Conservation (phyloP, 2,329 filamentous ascomycete genomes). For the Fusarium praegraminearum region DNA sequence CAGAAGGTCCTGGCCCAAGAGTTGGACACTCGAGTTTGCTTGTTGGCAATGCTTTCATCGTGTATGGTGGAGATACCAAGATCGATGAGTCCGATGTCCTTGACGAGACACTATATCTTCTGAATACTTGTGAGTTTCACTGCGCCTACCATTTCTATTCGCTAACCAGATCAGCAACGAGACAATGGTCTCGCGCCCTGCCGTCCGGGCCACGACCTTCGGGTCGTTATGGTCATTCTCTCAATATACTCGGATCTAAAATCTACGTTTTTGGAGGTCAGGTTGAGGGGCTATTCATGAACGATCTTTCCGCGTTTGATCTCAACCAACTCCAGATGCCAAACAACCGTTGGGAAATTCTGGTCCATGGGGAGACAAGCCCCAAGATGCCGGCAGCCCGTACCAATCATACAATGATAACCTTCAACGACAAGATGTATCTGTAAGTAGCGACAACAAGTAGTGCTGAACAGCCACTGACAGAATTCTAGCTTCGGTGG, state of each 20-base stretch:
- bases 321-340: slow-evolving; percentile 93
- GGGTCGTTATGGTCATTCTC: slow-evolving; percentile 93
- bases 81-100: slow-evolving; percentile 91
- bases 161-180: slow-evolving; percentile 74
- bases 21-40: slow-evolving; percentile 94
- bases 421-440: slow-evolving; percentile 92
- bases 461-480: slow-evolving; percentile 22
- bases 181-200: slow-evolving; percentile 96
- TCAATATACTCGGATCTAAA: slow-evolving; percentile 96
- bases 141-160: neutral
- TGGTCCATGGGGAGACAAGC: slow-evolving; percentile 74
- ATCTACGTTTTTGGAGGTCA: slow-evolving; percentile 98
- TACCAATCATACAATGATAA: slow-evolving; percentile 94
- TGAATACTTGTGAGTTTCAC: slow-evolving; percentile 88
- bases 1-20: slow-evolving; percentile 92
- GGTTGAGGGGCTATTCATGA: slow-evolving; percentile 98
- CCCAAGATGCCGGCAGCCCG: slow-evolving; percentile 80
- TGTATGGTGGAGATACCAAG: slow-evolving; percentile 98
- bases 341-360: slow-evolving; percentile 92
- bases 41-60: slow-evolving; percentile 98
- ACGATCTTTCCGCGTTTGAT: slow-evolving; percentile 94
- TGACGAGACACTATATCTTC: slow-evolving; percentile 93
- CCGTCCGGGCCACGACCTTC: slow-evolving; percentile 87
- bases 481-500: slow-evolving; percentile 81
- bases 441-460: slow-evolving; percentile 70